phyloP scores from a whole-genome alignment of 1,284 basidiomycete genomes.

The Neolentinus lepideus region DNA sequence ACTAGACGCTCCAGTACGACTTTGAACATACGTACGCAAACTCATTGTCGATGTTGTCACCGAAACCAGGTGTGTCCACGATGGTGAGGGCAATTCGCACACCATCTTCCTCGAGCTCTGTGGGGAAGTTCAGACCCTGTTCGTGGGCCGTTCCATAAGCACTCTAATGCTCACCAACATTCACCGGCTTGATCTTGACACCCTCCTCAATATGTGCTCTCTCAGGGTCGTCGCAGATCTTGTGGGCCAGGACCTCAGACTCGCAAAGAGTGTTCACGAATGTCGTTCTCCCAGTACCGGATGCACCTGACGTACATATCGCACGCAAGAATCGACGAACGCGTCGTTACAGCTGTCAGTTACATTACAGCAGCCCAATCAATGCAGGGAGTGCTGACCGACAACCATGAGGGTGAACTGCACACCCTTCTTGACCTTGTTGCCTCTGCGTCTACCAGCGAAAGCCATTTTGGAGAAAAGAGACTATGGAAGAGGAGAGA shows the following conservation, averaged over 20 bases:
- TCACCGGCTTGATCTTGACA: constrained; percentile 93
- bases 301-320: constrained; percentile 60
- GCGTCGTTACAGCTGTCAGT: constrained; percentile 5
- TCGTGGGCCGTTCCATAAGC: neutral
- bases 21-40: constrained; percentile 66
- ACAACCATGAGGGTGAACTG: constrained; percentile 96
- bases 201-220: constrained; percentile 93
- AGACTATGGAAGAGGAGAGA: neutral
- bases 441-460: constrained; percentile 81
- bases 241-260: constrained; percentile 82
- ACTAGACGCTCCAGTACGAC: too few relatives aligned
- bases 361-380: neutral
- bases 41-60: constrained; percentile 99
- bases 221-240: constrained; percentile 80
- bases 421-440: constrained; percentile 96
- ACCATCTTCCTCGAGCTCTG: constrained; percentile 98
- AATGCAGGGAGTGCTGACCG: constrained; percentile 43
- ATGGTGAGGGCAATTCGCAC: constrained; percentile 97
- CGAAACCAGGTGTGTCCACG: constrained; percentile 98
- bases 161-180: constrained; percentile 65
- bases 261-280: constrained; percentile 99
- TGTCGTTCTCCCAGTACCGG: constrained; percentile 93
- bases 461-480: constrained; percentile 60
- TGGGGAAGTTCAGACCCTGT: constrained; percentile 1
- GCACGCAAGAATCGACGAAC: constrained; percentile 13